Percentiles rank a stretch among this genome's conserved stretches.
Conservation (phyloP, 2,329 filamentous ascomycete species). For the Emydomyces testavorans region DNA sequence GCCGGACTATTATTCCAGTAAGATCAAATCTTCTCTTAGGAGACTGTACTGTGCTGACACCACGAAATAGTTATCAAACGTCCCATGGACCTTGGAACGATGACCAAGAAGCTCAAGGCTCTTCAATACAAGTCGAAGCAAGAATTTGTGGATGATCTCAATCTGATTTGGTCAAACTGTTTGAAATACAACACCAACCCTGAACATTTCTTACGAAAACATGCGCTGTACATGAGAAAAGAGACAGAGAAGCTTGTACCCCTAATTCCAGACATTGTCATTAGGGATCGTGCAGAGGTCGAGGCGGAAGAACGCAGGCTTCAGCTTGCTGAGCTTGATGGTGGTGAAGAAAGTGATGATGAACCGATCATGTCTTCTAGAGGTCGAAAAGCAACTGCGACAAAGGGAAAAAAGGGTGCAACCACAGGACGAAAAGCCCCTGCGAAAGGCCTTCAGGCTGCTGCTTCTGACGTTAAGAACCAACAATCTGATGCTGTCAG, state of each 20-base stretch:
- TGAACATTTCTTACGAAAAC: constrained; percentile 74
- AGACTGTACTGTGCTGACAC: constrained; percentile 7
- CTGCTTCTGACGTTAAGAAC: constrained; percentile 49
- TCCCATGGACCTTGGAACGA: constrained; percentile 92
- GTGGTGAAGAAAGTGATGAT: constrained; percentile 83
- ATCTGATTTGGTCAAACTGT: constrained; percentile 95
- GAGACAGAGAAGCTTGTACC: constrained; percentile 95
- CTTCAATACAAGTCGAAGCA: constrained; percentile 75
- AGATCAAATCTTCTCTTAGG: constrained; percentile 29
- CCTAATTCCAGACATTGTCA: constrained; percentile 82
- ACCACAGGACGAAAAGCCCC: constrained; percentile 54
- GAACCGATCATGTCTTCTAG: constrained; percentile 97
- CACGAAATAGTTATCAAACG: constrained; percentile 67
- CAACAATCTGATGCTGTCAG: constrained; percentile 41
- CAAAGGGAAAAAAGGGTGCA: constrained; percentile 61
- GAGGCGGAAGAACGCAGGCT: constrained; percentile 74
- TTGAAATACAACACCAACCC: constrained; percentile 89
- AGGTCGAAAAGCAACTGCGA: constrained; percentile 72
- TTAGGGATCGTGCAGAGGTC: constrained; percentile 84
- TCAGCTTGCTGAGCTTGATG: constrained; percentile 70
- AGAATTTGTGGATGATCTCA: constrained; percentile 87
- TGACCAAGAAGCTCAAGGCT: constrained; percentile 93
- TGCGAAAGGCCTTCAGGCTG: constrained; percentile 57
- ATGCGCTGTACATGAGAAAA: constrained; percentile 92
- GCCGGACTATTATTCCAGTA: constrained; percentile 85